Conservation (phyloP, 257 asterid species). For the Rubia yunnanensis region DNA sequence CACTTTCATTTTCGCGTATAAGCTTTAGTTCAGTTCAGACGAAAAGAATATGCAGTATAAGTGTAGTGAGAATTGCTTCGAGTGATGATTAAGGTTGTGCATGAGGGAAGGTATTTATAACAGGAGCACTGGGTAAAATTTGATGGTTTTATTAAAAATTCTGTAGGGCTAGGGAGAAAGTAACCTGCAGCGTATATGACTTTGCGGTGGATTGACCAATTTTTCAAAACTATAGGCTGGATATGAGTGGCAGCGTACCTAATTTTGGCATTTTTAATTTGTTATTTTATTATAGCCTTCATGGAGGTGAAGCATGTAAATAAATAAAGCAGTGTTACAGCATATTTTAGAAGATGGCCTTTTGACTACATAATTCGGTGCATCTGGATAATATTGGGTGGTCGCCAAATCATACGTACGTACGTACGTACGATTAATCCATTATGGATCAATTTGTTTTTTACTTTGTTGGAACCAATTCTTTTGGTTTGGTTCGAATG, state of each 20-base stretch:
- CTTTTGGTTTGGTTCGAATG: too few relatives aligned
- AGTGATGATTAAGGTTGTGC: conserved; percentile 11
- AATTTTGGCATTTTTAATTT: too few relatives aligned
- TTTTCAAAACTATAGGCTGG: conserved; percentile 23
- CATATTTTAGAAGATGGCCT: not conserved
- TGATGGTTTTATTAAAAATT: not conserved
- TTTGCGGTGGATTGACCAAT: conserved; percentile 3
- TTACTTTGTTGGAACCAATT: too few relatives aligned
- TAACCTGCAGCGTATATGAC: not conserved
- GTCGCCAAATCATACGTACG: not conserved
- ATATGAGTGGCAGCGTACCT: not conserved
- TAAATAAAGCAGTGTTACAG: too few relatives aligned
- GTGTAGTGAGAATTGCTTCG: not conserved
- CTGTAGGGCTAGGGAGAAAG: conserved; percentile 22
- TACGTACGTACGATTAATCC: too few relatives aligned
- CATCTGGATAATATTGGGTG: not conserved
- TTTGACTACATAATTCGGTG: not conserved
- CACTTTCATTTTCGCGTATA: not conserved
- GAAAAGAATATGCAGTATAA: too few relatives aligned
- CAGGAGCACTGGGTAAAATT: not conserved
- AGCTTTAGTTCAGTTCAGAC: too few relatives aligned
- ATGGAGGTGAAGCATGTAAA: not conserved
- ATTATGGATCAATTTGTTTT: not conserved
- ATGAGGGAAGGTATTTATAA: conserved; percentile 27
- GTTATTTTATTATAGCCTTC: too few relatives aligned